Evolutionary conservation across 352 stramenopile genomes (phyloP), one percentile per base, ranked within the genome.

Genomic region (Thalassiosira oceanica): DNA sequence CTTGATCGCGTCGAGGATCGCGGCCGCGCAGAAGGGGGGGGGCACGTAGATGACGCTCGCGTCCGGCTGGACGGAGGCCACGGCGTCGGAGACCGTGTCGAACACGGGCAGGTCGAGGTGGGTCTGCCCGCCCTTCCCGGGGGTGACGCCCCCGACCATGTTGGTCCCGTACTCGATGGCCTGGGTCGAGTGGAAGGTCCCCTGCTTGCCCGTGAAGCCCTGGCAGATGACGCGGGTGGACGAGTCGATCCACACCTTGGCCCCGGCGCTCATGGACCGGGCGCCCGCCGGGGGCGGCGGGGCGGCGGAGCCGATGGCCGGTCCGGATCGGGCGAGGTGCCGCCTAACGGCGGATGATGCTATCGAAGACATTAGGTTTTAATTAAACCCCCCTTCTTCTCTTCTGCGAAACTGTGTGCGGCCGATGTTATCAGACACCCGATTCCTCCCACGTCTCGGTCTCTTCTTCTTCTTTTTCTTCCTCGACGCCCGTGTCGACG

Each of bases 181-280:
- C 84, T 98, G 96, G 65, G 68, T 79, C 21, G 90, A 96, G 85
- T 99, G 97, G 81, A 99, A 99, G 33, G 97, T 99, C 51, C 97
- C 97, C 74, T 99, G 95, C 85, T 99, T 99, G 74, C 97, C 97
- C 44, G 97, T 99, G 82, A 99, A 99, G 48, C 97, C 97, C 86
- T 99, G 97, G 80, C 95, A 98, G 76, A 99, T 98, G 26, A 99
- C 96, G 61, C 94, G 95, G 29, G 97, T 99, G 84, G 99, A 93
- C 88, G 98, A 98, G 87, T 99, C 95, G 57, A 99, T 93, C 96
- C 96, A 99, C 41, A 99, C 97, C 65, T 98, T 98, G 72, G 96
- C 96, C 26, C 92, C 97, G n/a, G 95, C 88, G 44, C 94, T 98
- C 74, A 90, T 87, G 45, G 53, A 61, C 23, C 81, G 67, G 3